Percentiles rank a stretch among this genome's conserved stretches.
phyloP scores from a whole-genome alignment of 257 asterid species.

The Lavandula angustifolia region DNA sequence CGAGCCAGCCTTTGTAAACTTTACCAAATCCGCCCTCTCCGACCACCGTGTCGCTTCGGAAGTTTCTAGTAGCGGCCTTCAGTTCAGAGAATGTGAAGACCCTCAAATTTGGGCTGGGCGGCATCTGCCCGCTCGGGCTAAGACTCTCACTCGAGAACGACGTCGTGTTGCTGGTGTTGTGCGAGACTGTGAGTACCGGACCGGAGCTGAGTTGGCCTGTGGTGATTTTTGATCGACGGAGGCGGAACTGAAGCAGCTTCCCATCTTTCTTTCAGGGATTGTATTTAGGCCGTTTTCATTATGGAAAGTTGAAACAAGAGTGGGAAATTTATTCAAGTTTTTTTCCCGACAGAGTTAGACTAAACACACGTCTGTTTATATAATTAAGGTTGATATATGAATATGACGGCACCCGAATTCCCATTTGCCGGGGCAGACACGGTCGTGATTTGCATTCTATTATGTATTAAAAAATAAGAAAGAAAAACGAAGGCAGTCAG shows the following conservation, averaged over 20 bases:
- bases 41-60: conserved; percentile 41
- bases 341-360: no score
- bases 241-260: conserved; percentile 39
- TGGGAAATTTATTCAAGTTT: no score
- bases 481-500: neutral
- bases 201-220: conserved; percentile 43
- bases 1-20: conserved; percentile 90
- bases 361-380: no score
- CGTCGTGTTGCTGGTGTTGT: conserved; percentile 31
- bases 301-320: no score
- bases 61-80: conserved; percentile 45
- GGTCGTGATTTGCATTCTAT: neutral
- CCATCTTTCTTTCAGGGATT: conserved; percentile 26
- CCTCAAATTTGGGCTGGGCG: conserved; percentile 49
- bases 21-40: conserved; percentile 58
- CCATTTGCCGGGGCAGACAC: no score
- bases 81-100: conserved; percentile 40
- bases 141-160: conserved; percentile 25
- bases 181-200: conserved; percentile 22
- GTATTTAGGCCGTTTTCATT: no score
- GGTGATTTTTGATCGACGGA: conserved; percentile 31
- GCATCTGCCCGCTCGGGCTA: conserved; percentile 40
- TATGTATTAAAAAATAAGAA: neutral
- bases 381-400: no score
- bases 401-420: no score